Percentiles rank a stretch among this genome's conserved stretches.
Conservation (phyloP, 164 flowering plant species). For the Tinospora cordifolia region DNA sequence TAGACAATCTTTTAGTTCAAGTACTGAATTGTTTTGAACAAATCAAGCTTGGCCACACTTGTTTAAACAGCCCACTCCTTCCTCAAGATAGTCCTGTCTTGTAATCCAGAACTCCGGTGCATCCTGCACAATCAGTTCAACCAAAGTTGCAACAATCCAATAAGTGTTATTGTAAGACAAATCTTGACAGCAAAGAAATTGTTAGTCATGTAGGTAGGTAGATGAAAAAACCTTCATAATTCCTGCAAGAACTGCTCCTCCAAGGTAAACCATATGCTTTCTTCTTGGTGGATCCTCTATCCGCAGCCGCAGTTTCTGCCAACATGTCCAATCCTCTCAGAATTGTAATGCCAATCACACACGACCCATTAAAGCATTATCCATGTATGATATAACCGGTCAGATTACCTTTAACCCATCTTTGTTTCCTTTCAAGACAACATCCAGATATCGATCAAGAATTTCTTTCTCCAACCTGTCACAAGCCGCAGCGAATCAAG, state of each 20-base stretch:
- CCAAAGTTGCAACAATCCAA: not conserved
- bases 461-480: slow-evolving; percentile 93
- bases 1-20: no score
- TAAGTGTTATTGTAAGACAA: not conserved
- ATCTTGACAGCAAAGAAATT: not conserved
- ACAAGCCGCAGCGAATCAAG: not conserved
- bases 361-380: no score
- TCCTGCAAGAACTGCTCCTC: slow-evolving; percentile 97
- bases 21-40: not conserved
- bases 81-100: slow-evolving; percentile 85
- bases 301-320: slow-evolving; percentile 70
- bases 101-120: slow-evolving; percentile 97
- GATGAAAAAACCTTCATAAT: slow-evolving; percentile 72
- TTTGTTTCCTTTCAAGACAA: slow-evolving; percentile 87
- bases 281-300: slow-evolving; percentile 96
- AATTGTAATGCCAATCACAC: no score
- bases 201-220: slow-evolving; percentile 5
- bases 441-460: slow-evolving; percentile 83
- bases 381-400: no score
- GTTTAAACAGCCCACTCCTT: slow-evolving; percentile 72
- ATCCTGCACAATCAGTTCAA: slow-evolving; percentile 49
- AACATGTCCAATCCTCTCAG: no score
- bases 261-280: slow-evolving; percentile 97
- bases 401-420: slow-evolving; percentile 86
- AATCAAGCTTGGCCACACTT: slow-evolving; percentile 63